Evolutionary conservation across 192 early-diverging fungal species (phyloP), one percentile per base, ranked within the genome.

Genomic region (Coemansia sp.): DNA sequence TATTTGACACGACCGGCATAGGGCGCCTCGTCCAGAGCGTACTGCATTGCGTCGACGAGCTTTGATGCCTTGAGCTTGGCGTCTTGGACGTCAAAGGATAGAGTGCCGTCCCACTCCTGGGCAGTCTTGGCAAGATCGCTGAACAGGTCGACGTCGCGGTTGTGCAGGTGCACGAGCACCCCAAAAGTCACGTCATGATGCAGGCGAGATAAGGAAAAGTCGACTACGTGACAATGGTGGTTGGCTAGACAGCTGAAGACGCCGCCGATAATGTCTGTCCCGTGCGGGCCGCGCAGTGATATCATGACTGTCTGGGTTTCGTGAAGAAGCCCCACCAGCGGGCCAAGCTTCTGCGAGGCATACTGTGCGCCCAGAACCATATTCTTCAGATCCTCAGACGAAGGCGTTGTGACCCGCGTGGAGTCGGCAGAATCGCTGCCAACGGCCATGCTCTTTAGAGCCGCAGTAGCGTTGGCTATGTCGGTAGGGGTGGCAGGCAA

Each of bases 131-230:
- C 88, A 45, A 95, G 76, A 59, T 92, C 90, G 52, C 86, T 82
- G 72, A 94, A 94, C 38, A 95, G 71, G 20, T 88, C 87, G 42
- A 94, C 86, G 65, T 90, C 87, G 61, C 90, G 86, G 35, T 88
- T 84, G 42, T 83, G 85, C 61, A 95, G 68, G 13, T 86, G 85
- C 32, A 94, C 88, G 19, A 93, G 80, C n/a, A 92, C 91, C 22
- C 92, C 92, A 83, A 95, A 95, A 1, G 93, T 94, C n/a, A 95
- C 93, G 68, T 94, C 90, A 76, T 95, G 93, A 80, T 95, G 90
- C 33, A 95, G 75, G 53, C 93, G 89, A 15, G 92, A 92, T 15
- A 95, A 83, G 62, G 89, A 90, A 68, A 95, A 94, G 71, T 95
- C 93, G 20, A 89, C 87, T 32, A 95, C 87, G n/a, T 81, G 83